Percentiles rank a stretch among this genome's conserved stretches.
phyloP scores from a whole-genome alignment of 768 basidiomycete genomes.

The Dictyophora rubrovolvata region DNA sequence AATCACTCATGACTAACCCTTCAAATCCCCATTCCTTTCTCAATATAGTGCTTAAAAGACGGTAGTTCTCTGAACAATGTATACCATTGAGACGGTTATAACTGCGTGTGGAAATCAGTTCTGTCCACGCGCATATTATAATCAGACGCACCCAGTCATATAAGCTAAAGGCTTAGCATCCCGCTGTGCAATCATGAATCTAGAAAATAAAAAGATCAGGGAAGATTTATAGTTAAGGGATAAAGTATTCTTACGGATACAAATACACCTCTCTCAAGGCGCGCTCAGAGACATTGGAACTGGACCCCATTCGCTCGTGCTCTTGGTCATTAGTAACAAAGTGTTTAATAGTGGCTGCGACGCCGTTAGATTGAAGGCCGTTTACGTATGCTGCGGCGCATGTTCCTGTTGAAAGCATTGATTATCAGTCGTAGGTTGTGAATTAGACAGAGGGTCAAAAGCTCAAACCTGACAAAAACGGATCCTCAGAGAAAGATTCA shows the following conservation, averaged over 20 bases:
- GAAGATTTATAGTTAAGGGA: background rate
- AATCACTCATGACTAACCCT: conserved; percentile 77
- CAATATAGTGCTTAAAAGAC: conserved; percentile 50
- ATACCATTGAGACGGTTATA: conserved; percentile 70
- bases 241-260: conserved; percentile 39
- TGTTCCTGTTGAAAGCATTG: conserved; percentile 36
- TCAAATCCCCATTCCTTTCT: conserved; percentile 67
- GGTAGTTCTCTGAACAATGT: conserved; percentile 56
- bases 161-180: conserved; percentile 41
- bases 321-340: conserved; percentile 69
- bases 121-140: conserved; percentile 12
- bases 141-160: conserved; percentile 48
- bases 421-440: background rate
- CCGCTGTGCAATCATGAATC: conserved; percentile 46
- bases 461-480: conserved; percentile 39
- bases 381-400: conserved; percentile 59
- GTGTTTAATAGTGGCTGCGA: conserved; percentile 66
- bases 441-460: background rate
- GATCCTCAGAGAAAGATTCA: conserved; percentile 75
- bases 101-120: conserved; percentile 22
- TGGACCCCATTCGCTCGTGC: conserved; percentile 54
- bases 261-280: conserved; percentile 66
- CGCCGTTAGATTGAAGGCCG: conserved; percentile 55
- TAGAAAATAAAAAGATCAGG: background rate
- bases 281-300: conserved; percentile 53